phyloP scores from a whole-genome alignment of 495 filamentous ascomycete species.

The Penicillium chermesinum region DNA sequence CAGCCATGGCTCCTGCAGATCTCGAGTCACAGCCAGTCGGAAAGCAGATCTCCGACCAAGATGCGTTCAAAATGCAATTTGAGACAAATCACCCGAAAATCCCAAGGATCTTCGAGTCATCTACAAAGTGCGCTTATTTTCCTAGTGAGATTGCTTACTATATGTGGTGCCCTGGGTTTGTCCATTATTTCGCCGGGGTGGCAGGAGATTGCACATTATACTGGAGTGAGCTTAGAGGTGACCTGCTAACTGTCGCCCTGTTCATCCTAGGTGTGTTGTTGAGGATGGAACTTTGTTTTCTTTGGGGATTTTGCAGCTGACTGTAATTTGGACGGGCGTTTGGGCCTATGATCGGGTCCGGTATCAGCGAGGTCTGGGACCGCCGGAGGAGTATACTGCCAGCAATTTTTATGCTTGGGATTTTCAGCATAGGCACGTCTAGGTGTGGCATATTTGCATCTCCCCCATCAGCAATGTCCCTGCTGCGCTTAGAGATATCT shows the following conservation, averaged over 20 bases:
- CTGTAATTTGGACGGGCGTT: not conserved
- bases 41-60: not conserved
- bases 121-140: conserved; percentile 48
- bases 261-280: conserved; percentile 1
- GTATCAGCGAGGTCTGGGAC: conserved; percentile 41
- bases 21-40: not conserved
- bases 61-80: conserved; percentile 7
- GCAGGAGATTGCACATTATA: conserved; percentile 30
- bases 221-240: conserved; percentile 32
- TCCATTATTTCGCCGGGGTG: conserved; percentile 48
- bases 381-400: conserved; percentile 40
- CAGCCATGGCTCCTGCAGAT: not conserved
- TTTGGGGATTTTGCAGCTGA: not conserved
- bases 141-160: conserved; percentile 45
- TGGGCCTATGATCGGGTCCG: conserved; percentile 34
- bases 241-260: not conserved
- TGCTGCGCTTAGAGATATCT: conserved; percentile 49
- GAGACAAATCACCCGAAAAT: conserved; percentile 23
- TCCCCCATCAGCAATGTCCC: conserved; percentile 40
- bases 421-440: conserved; percentile 43
- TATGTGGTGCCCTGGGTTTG: conserved; percentile 44
- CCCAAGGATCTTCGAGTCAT: conserved; percentile 41
- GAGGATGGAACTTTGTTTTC: not conserved
- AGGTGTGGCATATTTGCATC: conserved; percentile 44
- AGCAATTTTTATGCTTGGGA: conserved; percentile 36